These are phyloP conservation scores for Ceratobasidium theobromae DNA, from an alignment of 1,284 basidiomycete genomes.

Conservation along the genomic window DNA sequence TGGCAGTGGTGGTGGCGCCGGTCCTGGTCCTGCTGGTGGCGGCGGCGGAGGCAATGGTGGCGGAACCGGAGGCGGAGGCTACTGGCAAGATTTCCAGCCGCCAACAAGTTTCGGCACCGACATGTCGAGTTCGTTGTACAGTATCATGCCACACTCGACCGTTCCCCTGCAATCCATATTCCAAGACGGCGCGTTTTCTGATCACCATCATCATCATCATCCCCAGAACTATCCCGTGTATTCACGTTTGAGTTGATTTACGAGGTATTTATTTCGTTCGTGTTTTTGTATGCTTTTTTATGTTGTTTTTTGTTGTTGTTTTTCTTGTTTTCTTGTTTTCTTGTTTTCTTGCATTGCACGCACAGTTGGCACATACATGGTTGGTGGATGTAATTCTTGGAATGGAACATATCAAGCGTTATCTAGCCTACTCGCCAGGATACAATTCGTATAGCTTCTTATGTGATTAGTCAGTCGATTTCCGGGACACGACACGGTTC, in stretches of 20 bases:
- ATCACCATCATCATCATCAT: constrained; percentile 1
- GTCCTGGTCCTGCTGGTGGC: too few species aligned
- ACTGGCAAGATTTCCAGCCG: constrained; percentile 29
- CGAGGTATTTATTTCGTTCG: too few species aligned
- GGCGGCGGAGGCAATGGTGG: background rate
- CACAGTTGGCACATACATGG: too few species aligned
- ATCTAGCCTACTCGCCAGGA: too few species aligned
- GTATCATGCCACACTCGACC: constrained; percentile 19
- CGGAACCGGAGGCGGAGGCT: background rate
- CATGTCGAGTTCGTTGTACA: constrained; percentile 21
- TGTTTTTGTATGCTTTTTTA: background rate
- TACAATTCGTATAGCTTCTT: too few species aligned
- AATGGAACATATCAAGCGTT: too few species aligned
- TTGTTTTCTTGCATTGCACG: background rate
- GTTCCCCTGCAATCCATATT: constrained; percentile 20
- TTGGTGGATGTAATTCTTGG: too few species aligned
- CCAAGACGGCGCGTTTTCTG: background rate
- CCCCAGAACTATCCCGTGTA: constrained; percentile 17
- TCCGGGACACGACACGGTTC: too few species aligned
- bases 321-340: background rate
- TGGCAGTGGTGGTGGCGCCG: too few species aligned
- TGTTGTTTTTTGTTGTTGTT: background rate
- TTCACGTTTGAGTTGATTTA: constrained; percentile 17
- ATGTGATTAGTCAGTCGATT: too few species aligned
- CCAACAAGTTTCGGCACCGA: constrained; percentile 7